Base-by-base conservation (phyloP, 1,284 basidiomycete genomes). In the Thecaphora thlaspeos region DNA sequence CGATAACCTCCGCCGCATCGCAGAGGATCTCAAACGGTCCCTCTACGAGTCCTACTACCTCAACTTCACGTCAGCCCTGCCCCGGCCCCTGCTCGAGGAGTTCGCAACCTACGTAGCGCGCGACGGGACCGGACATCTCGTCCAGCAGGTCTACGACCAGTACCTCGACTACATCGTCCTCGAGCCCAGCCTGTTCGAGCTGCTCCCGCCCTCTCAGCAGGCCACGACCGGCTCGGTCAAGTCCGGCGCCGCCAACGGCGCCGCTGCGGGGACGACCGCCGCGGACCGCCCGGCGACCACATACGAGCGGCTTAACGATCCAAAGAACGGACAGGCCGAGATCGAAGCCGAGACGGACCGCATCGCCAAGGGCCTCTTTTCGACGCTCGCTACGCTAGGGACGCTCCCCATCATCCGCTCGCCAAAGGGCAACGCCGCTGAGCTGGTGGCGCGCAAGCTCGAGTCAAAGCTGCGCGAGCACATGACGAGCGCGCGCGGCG, bases 81-180 rank as follows among this genome's bases (percentile, higher is more conserved):
- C 92, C 1, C 85, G 93, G 48, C 83, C 90, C 3, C 81, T 97
- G 22, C 83, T 99, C 18, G 95, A 99, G 78, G 93, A 97, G 78
- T 84, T 99, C 22, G 95, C 95, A 0, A 87, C 87, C 11, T 84
- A 87, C 2, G 90, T 95, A 4, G 91, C 94, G 0, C 83, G 85
- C 43, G 89, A 90, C 71, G 87, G 88, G 0, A 90, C 90, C 1
- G 88, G 86, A 2, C 90, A 93, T 28, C 50, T 61, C 17, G 63
- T 77, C 2, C 61, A 66, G 49, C 71, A 75, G 41, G 69, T 77
- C 15, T 77, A 66, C 41, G 75, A 77, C 39, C 95, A 99, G 80
- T 96, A 96, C 77, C 84, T 99, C 28, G 94, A 95, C 59, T 99
- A 96, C 80, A 88, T 99, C 52, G 86, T 91, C 0, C 93, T 95